Percentiles rank a stretch among this genome's conserved stretches.
Evolutionary conservation across 1,139 yeast species (phyloP).

Genomic region (Suhomyces coccinellae): DNA sequence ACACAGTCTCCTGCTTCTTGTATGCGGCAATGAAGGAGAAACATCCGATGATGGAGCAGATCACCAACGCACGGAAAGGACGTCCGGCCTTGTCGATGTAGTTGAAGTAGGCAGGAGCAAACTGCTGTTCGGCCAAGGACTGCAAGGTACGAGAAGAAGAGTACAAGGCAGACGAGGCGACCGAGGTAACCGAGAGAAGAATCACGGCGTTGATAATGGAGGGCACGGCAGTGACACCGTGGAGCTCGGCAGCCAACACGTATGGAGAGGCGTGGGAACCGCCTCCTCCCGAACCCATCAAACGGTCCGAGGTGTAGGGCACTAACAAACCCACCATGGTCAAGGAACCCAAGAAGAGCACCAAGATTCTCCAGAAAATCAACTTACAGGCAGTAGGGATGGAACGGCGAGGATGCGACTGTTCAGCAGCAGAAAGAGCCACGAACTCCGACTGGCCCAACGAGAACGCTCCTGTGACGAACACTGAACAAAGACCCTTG

Average conservation of each 20-base stretch:
- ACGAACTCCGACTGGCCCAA: slow-evolving; percentile 47
- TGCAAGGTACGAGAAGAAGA: slow-evolving; percentile 46
- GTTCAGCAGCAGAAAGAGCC: slow-evolving; percentile 45
- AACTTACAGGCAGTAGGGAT: slow-evolving; percentile 46
- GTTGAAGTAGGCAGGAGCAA: slow-evolving; percentile 44
- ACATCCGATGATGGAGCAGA: slow-evolving; percentile 34
- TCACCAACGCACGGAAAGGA: slow-evolving; percentile 41
- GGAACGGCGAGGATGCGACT: slow-evolving; percentile 40
- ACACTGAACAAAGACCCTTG: slow-evolving; percentile 42
- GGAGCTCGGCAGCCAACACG: slow-evolving; percentile 45
- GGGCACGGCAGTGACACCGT: slow-evolving; percentile 41
- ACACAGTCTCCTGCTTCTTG: slow-evolving; percentile 41
- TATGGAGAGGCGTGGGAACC: slow-evolving; percentile 45
- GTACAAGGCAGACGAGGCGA: slow-evolving; percentile 46
- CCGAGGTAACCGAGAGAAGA: slow-evolving; percentile 46
- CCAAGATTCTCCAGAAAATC: slow-evolving; percentile 38
- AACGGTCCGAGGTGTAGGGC: slow-evolving; percentile 38
- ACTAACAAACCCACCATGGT: slow-evolving; percentile 45
- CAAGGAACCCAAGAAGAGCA: slow-evolving; percentile 45
- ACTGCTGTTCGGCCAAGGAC: slow-evolving; percentile 45
- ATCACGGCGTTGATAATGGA: slow-evolving; percentile 46
- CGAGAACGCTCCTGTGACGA: slow-evolving; percentile 45
- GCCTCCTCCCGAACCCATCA: slow-evolving; percentile 41
- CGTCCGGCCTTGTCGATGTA: slow-evolving; percentile 46
- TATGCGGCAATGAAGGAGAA: slow-evolving; percentile 40